These are phyloP conservation scores for Daldinia vernicosa DNA, from an alignment of 495 filamentous ascomycete genomes.

Conservation along the genomic window DNA sequence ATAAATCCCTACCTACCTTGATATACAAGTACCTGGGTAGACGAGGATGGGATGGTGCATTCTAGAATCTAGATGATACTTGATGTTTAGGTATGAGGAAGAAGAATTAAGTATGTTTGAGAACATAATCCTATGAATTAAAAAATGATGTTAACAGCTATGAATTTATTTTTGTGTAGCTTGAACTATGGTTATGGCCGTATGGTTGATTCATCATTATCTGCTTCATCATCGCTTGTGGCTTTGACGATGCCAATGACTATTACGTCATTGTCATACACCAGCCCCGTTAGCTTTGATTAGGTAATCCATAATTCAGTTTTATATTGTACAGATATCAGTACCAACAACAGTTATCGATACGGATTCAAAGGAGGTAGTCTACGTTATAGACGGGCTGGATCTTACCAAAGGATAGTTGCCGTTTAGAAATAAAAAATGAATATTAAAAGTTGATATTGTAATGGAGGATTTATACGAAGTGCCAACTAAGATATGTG, in stretches of 20 bases:
- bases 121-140: background rate
- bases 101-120: background rate
- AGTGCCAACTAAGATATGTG: no score
- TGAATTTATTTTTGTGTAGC: background rate
- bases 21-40: background rate
- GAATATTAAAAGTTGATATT: no score
- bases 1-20: background rate
- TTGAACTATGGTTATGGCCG: slow-evolving; percentile 4
- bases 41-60: background rate
- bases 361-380: no score
- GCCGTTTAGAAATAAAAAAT: no score
- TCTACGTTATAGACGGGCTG: no score
- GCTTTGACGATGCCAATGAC: slow-evolving; percentile 11
- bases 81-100: background rate
- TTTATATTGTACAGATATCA: no score
- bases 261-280: slow-evolving; percentile 40
- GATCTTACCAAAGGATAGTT: no score
- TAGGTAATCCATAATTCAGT: no score
- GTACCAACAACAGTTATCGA: no score
- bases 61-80: background rate
- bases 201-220: slow-evolving; percentile 32
- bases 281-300: background rate
- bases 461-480: no score
- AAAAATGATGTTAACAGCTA: background rate
- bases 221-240: slow-evolving; percentile 23